These are phyloP conservation scores for Botrytis fabae DNA, from an alignment of 2,329 filamentous ascomycete genomes.

Conservation along the genomic window DNA sequence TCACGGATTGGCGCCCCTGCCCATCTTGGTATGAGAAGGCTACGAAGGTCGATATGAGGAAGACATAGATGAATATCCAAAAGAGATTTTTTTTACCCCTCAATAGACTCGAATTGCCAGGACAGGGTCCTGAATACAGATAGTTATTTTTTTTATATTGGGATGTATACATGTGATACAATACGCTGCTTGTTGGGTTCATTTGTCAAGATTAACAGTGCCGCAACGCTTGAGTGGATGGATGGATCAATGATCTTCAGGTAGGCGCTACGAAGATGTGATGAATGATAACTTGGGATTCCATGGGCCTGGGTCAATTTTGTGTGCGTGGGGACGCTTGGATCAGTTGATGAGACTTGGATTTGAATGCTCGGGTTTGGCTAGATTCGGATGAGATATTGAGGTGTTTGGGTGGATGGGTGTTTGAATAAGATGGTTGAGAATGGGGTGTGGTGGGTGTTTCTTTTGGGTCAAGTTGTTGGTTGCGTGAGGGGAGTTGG, in stretches of 20 bases:
- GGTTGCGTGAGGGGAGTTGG: not conserved
- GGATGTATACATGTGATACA: not conserved
- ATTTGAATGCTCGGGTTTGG: not conserved
- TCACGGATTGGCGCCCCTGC: not conserved
- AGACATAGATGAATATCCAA: not conserved
- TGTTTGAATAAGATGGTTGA: not conserved
- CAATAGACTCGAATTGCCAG: constrained; percentile 8
- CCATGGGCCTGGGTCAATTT: not conserved
- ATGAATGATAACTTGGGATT: not conserved
- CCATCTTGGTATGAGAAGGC: constrained; percentile 4
- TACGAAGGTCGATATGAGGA: not conserved
- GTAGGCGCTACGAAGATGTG: not conserved
- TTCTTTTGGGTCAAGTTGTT: not conserved
- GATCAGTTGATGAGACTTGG: not conserved
- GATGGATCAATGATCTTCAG: not conserved
- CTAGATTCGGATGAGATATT: not conserved
- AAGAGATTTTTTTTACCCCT: not conserved
- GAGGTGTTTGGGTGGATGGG: not conserved
- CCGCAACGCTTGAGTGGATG: not conserved
- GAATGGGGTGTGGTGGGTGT: not conserved
- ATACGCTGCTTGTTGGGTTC: not conserved
- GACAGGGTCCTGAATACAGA: not conserved
- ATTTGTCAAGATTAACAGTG: not conserved
- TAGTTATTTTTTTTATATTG: not conserved
- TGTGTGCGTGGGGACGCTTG: not conserved